Conservation (phyloP, 1,284 basidiomycete genomes). For the Anthracocystis walkeri region DNA sequence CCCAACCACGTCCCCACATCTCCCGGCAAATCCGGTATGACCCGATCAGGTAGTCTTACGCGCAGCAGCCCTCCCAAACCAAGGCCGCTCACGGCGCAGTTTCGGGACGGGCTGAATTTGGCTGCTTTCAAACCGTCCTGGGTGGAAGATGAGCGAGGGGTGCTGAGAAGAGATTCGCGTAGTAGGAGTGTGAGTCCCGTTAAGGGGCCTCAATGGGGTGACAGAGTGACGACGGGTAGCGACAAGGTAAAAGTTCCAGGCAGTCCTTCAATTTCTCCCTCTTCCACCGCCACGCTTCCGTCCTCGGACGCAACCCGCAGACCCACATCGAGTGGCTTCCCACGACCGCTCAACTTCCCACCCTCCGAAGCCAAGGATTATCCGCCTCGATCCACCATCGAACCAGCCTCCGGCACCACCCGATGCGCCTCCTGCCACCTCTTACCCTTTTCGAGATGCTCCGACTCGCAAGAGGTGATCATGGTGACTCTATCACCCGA, state of each 20-base stretch:
- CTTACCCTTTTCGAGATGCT: constrained; percentile 34
- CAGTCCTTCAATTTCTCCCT: constrained; percentile 17
- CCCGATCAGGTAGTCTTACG: constrained; percentile 31
- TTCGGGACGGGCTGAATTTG: constrained; percentile 48
- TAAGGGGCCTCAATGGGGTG: constrained; percentile 20
- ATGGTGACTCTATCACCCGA: constrained; percentile 47
- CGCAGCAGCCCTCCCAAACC: constrained; percentile 52
- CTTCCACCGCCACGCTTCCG: neutral
- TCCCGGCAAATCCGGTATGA: constrained; percentile 17
- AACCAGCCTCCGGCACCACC: constrained; percentile 15
- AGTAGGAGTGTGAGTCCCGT: constrained; percentile 54
- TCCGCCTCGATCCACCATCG: constrained; percentile 7
- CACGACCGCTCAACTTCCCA: constrained; percentile 28
- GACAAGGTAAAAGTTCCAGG: constrained; percentile 21
- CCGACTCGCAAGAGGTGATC: constrained; percentile 26
- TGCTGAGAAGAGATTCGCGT: constrained; percentile 38
- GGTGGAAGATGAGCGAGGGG: constrained; percentile 2
- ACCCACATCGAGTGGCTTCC: constrained; percentile 30
- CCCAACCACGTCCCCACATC: constrained; percentile 21
- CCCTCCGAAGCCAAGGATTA: constrained; percentile 4
- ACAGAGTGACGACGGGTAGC: too few relatives aligned
- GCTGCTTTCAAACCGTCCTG: constrained; percentile 48
- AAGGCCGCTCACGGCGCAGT: constrained; percentile 55
- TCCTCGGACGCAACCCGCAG: neutral
- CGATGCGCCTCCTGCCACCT: constrained; percentile 38